phyloP scores from a whole-genome alignment of 202 grass and related monocot genomes.

The Schoenoplectus tabernaemontani region DNA sequence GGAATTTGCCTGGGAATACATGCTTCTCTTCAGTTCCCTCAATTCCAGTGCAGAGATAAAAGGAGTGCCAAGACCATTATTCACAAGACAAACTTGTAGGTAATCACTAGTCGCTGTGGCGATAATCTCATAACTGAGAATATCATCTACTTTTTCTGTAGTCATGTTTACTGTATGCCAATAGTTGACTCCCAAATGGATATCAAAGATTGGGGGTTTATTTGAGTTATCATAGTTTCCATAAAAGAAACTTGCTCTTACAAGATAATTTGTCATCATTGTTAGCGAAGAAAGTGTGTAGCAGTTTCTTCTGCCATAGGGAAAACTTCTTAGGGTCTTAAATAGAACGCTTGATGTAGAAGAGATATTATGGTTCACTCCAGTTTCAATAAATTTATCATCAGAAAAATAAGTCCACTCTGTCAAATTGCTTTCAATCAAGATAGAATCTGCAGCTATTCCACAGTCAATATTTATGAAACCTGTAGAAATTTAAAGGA shows the following conservation, averaged over 20 bases:
- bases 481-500: no score
- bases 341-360: conserved; percentile 5
- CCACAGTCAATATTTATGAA: no score
- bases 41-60: neutral
- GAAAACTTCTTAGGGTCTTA: conserved; percentile 31
- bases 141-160: neutral
- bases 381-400: conserved; percentile 29
- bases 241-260: conserved; percentile 39
- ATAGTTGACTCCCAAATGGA: conserved; percentile 35
- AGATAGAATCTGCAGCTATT: no score
- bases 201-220: conserved; percentile 37
- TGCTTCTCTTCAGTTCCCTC: neutral
- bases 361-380: conserved; percentile 33
- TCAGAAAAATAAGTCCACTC: no score
- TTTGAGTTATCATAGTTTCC: conserved; percentile 42
- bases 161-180: conserved; percentile 33
- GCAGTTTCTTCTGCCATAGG: conserved; percentile 31
- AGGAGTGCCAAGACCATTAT: neutral
- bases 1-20: neutral
- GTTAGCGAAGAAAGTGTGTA: conserved; percentile 38
- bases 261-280: conserved; percentile 36
- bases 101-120: conserved; percentile 26
- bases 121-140: conserved; percentile 35
- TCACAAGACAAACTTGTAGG: conserved; percentile 25
- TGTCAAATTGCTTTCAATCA: no score